Evolutionary conservation across 2,329 filamentous ascomycete species (phyloP), one percentile per base, ranked within the genome.

Genomic region (Didymella sp.): DNA sequence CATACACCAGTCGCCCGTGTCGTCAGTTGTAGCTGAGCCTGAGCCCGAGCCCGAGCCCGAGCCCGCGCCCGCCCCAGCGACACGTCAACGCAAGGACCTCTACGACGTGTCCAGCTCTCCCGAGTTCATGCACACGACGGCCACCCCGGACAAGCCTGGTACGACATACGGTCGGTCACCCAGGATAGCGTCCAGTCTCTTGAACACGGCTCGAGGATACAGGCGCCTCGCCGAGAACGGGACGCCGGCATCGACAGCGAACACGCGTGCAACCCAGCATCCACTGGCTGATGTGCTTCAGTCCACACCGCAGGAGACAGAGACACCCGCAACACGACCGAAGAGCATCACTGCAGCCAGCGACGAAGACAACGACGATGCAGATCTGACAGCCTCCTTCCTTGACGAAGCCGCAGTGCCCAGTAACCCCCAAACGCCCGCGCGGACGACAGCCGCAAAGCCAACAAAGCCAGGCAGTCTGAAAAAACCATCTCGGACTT

Each of bases 41-140:
- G 52, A 41, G 22, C 42, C 52, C 6, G 19, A 27, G 19, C 30
- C 19, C 8, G 54, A 60, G 6, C 45, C 46, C 25, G 52, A 41
- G 22, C 42, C 52, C 6, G 19, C 21, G 19, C 30, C 19, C 8
- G 38, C 48, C 15, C 37, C 49, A 24, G 35, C 44, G 11, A 22
- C 49, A 17, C 38, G 37, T 13, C 46, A 43, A 11, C 58, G 63
- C 21, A 57, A 30, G 42, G 59, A 64, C 28, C 40, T 70, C n/a
- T 67, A 66, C 35, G 58, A 62, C 4, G 49, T 64, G 1, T 58
- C 65, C 9, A 58, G 56, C 33, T 67, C 67, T 4, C 65, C 65
- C 3, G 61, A 65, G 2, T 59, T 63, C 24, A 41, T 64, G 30
- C 41, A 47, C 13, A 37, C 43, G n/a, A 55, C 56, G 8, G 17